Evolutionary conservation across 1,284 basidiomycete genomes (phyloP), one percentile per base, ranked within the genome.

Genomic region (Serendipita sp.): DNA sequence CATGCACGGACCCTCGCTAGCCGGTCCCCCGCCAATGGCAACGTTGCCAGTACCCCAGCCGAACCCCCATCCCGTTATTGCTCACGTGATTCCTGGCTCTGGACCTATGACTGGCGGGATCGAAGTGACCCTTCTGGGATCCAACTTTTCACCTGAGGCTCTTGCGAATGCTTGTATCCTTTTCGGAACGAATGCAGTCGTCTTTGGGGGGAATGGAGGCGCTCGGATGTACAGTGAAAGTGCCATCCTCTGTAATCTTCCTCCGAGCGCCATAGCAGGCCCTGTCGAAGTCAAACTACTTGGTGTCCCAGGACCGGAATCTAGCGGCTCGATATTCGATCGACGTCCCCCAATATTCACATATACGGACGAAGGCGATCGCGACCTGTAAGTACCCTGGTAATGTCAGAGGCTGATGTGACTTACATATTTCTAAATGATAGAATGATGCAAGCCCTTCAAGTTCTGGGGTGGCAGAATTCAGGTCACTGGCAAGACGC

Each of bases 401-500:
- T 22, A 22, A 22, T 22, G 22, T 22, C 22, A 47, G 65, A 63
- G 4, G 63, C 62, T 45, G 63, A 63, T 66, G 34, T 61, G 13
- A 41, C 6, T 41, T 41, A 6, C 13, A 41, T 41, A 65, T 64
- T 64, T 67, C 62, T 62, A 74, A 47, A 69, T 63, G 26, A 60
- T 22, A 91, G 88, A 66, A 94, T 96, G 92, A 93, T 96, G 72
- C 81, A 96, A 63, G 93, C 93, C 60, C 77, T 97, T 4, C 92
- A 95, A 71, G 92, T 96, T 6, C 92, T 97, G 30, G 93, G 93
- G 1, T 76, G 96, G 66, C 93, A 95, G 77, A 94, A 96, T 91
- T 96, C 92, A 0, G 93, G 93, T 43, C 90, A 92, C 70, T 86
- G 95, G 62, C 91, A 95, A 69, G 90, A 93, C 64, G 91, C 93